Conservation (phyloP, 1,284 basidiomycete species). For the Coriolopsis trogii region DNA sequence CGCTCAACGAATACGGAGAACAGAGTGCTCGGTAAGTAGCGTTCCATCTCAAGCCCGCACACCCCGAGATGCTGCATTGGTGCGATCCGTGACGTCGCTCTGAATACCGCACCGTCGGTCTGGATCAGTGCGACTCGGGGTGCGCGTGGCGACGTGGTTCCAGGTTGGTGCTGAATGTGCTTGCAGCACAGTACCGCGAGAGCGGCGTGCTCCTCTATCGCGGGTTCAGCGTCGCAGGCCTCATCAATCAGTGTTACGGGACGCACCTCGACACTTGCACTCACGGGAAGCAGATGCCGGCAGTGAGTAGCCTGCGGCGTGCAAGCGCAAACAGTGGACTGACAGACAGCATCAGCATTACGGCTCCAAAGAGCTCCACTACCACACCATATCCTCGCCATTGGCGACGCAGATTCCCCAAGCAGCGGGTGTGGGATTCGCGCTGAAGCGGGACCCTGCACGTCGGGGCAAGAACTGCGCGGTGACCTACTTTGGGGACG, state of each 20-base stretch:
- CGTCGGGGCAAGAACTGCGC: slow-evolving; percentile 80
- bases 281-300: slow-evolving; percentile 91
- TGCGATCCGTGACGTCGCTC: no score
- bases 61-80: no score
- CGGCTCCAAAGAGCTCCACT: slow-evolving; percentile 82
- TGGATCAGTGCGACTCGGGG: no score
- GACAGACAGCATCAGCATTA: slow-evolving; percentile 66
- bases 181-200: slow-evolving; percentile 83
- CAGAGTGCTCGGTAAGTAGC: slow-evolving; percentile 61
- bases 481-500: slow-evolving; percentile 89
- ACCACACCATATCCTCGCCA: slow-evolving; percentile 93
- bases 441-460: slow-evolving; percentile 78
- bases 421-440: slow-evolving; percentile 92
- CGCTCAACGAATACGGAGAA: slow-evolving; percentile 4
- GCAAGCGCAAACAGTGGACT: not conserved
- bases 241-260: slow-evolving; percentile 91
- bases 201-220: slow-evolving; percentile 90
- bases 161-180: slow-evolving; percentile 3
- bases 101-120: no score
- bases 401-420: slow-evolving; percentile 97
- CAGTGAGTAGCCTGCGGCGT: slow-evolving; percentile 47
- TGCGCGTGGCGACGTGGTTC: no score
- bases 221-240: slow-evolving; percentile 70
- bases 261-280: slow-evolving; percentile 80
- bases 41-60: not conserved